Evolutionary conservation across 106 monocot genomes (phyloP).

Genomic region (Allium fistulosum): DNA sequence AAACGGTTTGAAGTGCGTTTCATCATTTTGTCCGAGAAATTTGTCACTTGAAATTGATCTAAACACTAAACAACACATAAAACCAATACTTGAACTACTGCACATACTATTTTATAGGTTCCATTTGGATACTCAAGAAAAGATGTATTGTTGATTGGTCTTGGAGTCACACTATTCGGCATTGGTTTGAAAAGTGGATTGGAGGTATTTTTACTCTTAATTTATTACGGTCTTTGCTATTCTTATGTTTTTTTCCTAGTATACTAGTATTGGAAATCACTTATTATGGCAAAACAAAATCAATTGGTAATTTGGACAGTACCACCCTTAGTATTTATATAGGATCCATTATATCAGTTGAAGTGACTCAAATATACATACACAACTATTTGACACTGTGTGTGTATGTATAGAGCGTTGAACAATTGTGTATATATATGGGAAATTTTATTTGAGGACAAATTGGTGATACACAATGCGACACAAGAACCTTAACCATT

Average conservation of each 20-base stretch:
- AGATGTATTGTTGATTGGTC: conserved; percentile 89
- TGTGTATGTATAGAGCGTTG: too few species aligned
- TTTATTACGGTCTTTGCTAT: not conserved
- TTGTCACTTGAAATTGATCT: not conserved
- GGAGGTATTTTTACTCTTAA: conserved; percentile 40
- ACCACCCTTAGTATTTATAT: too few species aligned
- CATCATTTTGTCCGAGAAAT: not conserved
- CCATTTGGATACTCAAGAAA: conserved; percentile 92
- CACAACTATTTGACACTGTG: too few species aligned
- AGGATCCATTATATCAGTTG: too few species aligned
- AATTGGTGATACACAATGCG: too few species aligned
- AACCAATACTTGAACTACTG: not conserved
- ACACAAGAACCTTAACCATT: too few species aligned
- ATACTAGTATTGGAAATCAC: not conserved
- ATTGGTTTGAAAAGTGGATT: conserved; percentile 76
- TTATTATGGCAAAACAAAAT: too few species aligned
- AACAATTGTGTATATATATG: too few species aligned
- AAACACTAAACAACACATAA: not conserved
- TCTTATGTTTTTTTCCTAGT: not conserved
- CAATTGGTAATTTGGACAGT: too few species aligned
- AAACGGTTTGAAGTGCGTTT: not conserved
- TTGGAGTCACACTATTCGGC: conserved; percentile 62
- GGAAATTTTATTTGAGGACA: too few species aligned
- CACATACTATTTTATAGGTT: conserved; percentile 23
- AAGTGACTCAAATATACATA: too few species aligned